Evolutionary conservation across 2,329 filamentous ascomycete species (phyloP), one percentile per base, ranked within the genome.

Genomic region (Pseudonectria foliicola): DNA sequence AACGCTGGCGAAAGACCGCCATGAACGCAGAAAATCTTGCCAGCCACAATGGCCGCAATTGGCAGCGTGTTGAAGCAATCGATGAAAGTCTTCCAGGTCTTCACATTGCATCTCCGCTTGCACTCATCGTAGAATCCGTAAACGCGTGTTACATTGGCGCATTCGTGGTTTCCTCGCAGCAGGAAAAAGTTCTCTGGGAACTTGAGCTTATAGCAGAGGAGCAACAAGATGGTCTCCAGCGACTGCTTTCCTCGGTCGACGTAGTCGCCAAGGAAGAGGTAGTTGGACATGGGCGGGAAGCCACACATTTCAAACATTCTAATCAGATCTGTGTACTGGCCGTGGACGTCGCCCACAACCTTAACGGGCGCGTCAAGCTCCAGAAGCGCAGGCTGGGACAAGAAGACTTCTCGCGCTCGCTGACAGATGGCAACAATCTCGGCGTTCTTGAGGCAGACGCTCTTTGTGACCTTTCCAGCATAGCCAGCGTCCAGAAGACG

Each of bases 61-160:
- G 90, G 90, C 29, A 96, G 73, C 27, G 83, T 89, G 61, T 96
- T 96, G 71, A 96, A 96, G 16, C 85, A 92, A 58, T 96, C 90
- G 34, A 95, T 82, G 56, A 96, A 96, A 0, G 87, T 93, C 70
- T 96, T 96, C 90, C 90, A 96, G 36, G 94, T 80, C 68, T 95
- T 95, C 59, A 95, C 86, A 57, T 95, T 95, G 68, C 85, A 95
- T 42, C 90, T 77, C 46, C 90, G 77, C 67, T 96, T 96, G 73
- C 90, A 96, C 60, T 96, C 90, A 54, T 96, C 90, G 66, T 96
- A 96, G 63, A 96, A 96, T 3, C 90, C 90, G 61, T 95, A 95
- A 25, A 96, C 87, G 40, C 90, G 77, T 11, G 88, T 96, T 34
- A 96, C 88, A 48, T 94, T 95, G 51, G 90, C 90, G 62, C 90